Evolutionary conservation across 345 rosid genomes (phyloP), one percentile per base, ranked within the genome.

Genomic region (Raphanus sativus): DNA sequence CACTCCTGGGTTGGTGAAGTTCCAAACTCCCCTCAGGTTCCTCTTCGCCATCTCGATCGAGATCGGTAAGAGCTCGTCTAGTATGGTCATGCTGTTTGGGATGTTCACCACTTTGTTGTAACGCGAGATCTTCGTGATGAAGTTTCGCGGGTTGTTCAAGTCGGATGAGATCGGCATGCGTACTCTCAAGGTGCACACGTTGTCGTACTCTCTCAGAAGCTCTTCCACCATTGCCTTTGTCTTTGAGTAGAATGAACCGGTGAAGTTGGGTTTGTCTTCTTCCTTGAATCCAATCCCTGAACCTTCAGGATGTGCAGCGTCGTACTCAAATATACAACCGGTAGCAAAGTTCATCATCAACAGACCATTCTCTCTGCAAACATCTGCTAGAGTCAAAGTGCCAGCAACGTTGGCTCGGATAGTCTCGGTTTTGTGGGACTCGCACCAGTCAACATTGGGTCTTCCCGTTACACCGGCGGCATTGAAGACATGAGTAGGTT

Each of bases 401-500:
- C 98, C 98, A 70, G 91, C 84, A 62, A 93, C 95, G 32, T 93
- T 93, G 77, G 89, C 74, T n/a, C 97, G 91, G 60, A 93, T 88
- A 9, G 98, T 93, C 79, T 93, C 97, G 0, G 91, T 78, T 81
- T 91, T 91, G 80, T 93, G 98, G 42, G 95, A 89, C 75, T 93
- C 98, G 72, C 98, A 93, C 98, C 98, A 91, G 80, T 93, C 98
- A 36, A 93, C 98, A 78, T 93, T 93, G 26, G 98, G 98, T 72
- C 97, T 87, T 2, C 98, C 98, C 2, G 98, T 93, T 65, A 93
- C 88, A 58, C 98, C 98, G 2, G 98, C 98, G 8, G 98, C 92
- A 67, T 93, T 93, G 70, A 93, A 88, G 69, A 93, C 95, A 83
- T 93, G 95, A 30, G 92, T 89, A 36, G 98, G 98, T 80, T 77